Conservation (phyloP, 2,329 filamentous ascomycete species). For the Pezicula radicicola region DNA sequence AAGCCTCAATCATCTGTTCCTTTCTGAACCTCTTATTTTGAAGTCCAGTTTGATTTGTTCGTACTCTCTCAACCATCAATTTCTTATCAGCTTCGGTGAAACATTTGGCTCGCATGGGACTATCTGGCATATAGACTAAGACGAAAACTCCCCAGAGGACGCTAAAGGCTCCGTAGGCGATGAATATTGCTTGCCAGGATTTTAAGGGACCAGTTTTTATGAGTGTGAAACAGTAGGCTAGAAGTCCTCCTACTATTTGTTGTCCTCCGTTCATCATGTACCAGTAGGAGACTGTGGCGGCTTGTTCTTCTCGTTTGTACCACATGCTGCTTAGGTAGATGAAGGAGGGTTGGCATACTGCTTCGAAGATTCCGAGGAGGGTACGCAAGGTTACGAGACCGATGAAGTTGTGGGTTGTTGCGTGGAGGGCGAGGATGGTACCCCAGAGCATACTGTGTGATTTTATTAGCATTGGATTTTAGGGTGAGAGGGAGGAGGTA, state of each 20-base stretch:
- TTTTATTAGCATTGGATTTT: constrained; percentile 26
- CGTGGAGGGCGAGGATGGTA: constrained; percentile 54
- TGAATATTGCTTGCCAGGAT: constrained; percentile 59
- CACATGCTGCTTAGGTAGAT: constrained; percentile 65
- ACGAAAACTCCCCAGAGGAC: constrained; percentile 40
- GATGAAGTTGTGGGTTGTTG: constrained; percentile 56
- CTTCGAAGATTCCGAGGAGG: constrained; percentile 65
- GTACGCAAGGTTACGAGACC: constrained; percentile 62
- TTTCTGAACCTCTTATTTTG: constrained; percentile 47
- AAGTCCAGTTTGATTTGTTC: constrained; percentile 55
- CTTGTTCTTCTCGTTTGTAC: constrained; percentile 71
- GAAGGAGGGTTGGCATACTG: constrained; percentile 66
- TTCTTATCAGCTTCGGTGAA: constrained; percentile 39
- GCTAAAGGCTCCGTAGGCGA: constrained; percentile 43
- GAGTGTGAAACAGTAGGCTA: constrained; percentile 57
- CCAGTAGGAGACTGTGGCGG: constrained; percentile 52
- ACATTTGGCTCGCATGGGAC: constrained; percentile 43
- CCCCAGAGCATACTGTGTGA: constrained; percentile 56
- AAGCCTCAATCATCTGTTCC: constrained; percentile 47
- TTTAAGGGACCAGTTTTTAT: constrained; percentile 49
- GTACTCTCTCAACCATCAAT: constrained; percentile 49
- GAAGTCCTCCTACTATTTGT: constrained; percentile 59
- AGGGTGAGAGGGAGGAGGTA: constrained; percentile 21
- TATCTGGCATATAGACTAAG: constrained; percentile 45
- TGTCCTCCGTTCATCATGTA: constrained; percentile 75